Percentiles rank a stretch among this genome's conserved stretches.
Evolutionary conservation across 108 stramenopile genomes (phyloP).

Genomic region (Cyclotella choctawhatcheeana): DNA sequence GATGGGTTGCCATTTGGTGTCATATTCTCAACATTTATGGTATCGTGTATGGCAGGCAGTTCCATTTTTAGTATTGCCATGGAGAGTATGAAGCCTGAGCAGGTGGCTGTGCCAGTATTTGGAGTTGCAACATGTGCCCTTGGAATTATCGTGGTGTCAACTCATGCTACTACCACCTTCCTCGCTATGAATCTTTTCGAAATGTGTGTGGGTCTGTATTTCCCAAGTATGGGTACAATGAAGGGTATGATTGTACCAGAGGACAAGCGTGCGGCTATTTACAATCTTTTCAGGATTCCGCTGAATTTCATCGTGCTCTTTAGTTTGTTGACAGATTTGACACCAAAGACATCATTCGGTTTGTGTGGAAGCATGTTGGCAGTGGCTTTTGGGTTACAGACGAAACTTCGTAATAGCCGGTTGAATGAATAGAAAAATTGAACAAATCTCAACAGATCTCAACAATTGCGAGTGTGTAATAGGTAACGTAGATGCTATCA

Average conservation of each 20-base stretch:
- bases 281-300: conserved; percentile 94
- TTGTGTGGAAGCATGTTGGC: conserved; percentile 73
- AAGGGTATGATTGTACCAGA: conserved; percentile 95
- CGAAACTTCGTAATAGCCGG: conserved; percentile 42
- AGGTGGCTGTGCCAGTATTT: conserved; percentile 68
- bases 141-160: conserved; percentile 58
- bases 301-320: conserved; percentile 95
- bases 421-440: conserved; percentile 17
- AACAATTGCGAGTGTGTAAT: too few relatives aligned
- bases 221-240: conserved; percentile 94
- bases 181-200: conserved; percentile 94
- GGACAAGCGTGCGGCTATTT: conserved; percentile 90
- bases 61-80: conserved; percentile 84
- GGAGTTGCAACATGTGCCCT: conserved; percentile 70
- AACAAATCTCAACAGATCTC: too few relatives aligned
- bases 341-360: conserved; percentile 62
- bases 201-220: conserved; percentile 96
- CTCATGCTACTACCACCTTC: conserved; percentile 69
- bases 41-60: conserved; percentile 92
- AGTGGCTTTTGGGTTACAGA: conserved; percentile 66
- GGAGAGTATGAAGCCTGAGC: conserved; percentile 69
- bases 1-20: conserved; percentile 87
- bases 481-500: too few relatives aligned
- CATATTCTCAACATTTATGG: conserved; percentile 97
- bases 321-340: conserved; percentile 84